Conservation (phyloP, 306 rosid species). For the Chamaecrista fasciculata region DNA sequence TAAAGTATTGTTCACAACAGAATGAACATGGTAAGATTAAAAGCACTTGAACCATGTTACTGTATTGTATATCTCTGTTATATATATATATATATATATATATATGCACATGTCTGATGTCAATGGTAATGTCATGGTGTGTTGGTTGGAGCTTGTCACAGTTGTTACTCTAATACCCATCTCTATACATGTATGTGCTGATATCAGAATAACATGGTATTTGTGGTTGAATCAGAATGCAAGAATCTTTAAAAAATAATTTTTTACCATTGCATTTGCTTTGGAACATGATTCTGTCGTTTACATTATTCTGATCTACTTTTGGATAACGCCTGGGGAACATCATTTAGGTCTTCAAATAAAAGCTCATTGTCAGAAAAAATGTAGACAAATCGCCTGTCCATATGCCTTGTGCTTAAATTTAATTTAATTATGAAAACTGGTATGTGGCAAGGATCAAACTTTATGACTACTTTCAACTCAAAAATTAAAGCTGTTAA, state of each 20-base stretch:
- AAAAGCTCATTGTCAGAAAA: background rate
- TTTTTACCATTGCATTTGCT: conserved; percentile 17
- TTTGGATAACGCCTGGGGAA: conserved; percentile 13
- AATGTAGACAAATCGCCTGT: background rate
- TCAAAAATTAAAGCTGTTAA: no score
- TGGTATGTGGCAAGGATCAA: background rate
- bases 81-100: background rate
- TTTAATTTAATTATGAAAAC: background rate
- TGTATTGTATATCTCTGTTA: background rate
- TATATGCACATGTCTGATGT: background rate
- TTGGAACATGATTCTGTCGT: background rate
- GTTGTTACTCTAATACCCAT: background rate
- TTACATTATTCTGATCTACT: conserved; percentile 11
- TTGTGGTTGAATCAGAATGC: background rate
- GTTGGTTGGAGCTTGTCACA: conserved; percentile 20
- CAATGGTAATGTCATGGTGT: conserved; percentile 9
- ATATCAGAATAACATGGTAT: conserved; percentile 1
- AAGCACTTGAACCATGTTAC: conserved; percentile 6
- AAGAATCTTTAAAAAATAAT: background rate
- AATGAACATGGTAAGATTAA: conserved; percentile 54
- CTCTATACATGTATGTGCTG: background rate
- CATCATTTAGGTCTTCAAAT: background rate
- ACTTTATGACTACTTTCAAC: background rate
- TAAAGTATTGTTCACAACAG: conserved; percentile 40
- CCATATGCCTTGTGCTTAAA: background rate